Conservation (phyloP, 1,284 basidiomycete species). For the Bondarzewia mesenterica region DNA sequence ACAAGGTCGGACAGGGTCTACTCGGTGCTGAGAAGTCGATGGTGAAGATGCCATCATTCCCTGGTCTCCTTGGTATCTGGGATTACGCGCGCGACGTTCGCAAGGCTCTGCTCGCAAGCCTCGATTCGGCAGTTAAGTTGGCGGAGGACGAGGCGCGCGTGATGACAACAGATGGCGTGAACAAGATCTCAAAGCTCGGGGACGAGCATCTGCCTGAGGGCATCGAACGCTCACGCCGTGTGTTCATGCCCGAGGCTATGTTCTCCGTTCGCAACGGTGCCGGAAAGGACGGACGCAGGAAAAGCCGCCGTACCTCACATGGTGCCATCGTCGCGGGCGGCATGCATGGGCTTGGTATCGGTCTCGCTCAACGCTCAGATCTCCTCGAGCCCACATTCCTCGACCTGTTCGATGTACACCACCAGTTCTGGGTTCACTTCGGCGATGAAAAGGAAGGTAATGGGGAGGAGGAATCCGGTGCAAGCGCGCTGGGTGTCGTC, state of each 20-base stretch:
- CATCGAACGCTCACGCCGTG: slow-evolving; percentile 72
- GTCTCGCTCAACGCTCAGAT: slow-evolving; percentile 61
- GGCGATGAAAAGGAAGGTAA: slow-evolving; percentile 35
- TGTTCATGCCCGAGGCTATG: slow-evolving; percentile 97
- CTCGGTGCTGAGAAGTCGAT: slow-evolving; percentile 44
- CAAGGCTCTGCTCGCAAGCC: slow-evolving; percentile 64
- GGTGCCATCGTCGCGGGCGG: slow-evolving; percentile 65
- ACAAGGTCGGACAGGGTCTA: slow-evolving; percentile 72
- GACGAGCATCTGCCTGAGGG: slow-evolving; percentile 76
- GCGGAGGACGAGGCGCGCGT: slow-evolving; percentile 82
- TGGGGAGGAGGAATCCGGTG: slow-evolving; percentile 39
- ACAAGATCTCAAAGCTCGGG: slow-evolving; percentile 62
- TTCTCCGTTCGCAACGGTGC: slow-evolving; percentile 53
- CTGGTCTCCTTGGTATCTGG: slow-evolving; percentile 82
- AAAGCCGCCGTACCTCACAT: slow-evolving; percentile 34
- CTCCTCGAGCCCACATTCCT: slow-evolving; percentile 67
- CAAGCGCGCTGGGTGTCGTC: slow-evolving; percentile 64
- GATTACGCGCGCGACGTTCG: slow-evolving; percentile 87
- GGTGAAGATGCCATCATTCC: slow-evolving; percentile 73
- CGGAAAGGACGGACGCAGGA: slow-evolving; percentile 39
- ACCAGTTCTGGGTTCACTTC: slow-evolving; percentile 67
- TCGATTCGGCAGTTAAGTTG: slow-evolving; percentile 77
- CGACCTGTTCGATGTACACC: slow-evolving; percentile 86
- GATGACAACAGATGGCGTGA: slow-evolving; percentile 65
- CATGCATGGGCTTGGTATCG: slow-evolving; percentile 65